Evolutionary conservation across 192 early-diverging fungal genomes (phyloP).

Genomic region (Coemansia sp.): DNA sequence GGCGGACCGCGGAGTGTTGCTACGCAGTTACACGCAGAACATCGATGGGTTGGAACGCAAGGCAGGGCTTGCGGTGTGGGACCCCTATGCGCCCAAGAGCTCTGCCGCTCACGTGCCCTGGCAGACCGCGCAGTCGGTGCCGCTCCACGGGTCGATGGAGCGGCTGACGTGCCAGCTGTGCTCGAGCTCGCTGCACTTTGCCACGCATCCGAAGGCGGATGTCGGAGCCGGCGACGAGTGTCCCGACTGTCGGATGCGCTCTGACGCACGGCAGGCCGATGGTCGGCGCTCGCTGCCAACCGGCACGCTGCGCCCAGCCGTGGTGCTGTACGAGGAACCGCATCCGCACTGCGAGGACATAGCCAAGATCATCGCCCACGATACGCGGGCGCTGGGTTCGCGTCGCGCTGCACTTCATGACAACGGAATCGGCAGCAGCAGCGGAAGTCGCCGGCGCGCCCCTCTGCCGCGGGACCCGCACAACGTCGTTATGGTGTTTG

Average conservation of each 20-base stretch:
- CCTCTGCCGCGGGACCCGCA: background rate
- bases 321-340: constrained; percentile 92
- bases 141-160: constrained; percentile 88
- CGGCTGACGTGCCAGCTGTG: constrained; percentile 89
- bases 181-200: constrained; percentile 63
- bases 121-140: constrained; percentile 65
- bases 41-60: constrained; percentile 91
- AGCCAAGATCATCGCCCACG: constrained; percentile 44
- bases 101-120: constrained; percentile 24
- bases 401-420: constrained; percentile 9
- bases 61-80: constrained; percentile 63
- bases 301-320: constrained; percentile 84
- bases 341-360: constrained; percentile 55
- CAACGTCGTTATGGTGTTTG: constrained; percentile 56
- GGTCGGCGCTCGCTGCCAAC: constrained; percentile 75
- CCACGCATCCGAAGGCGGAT: constrained; percentile 56
- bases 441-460: constrained; percentile 1
- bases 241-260: constrained; percentile 44
- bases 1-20: constrained; percentile 68
- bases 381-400: constrained; percentile 39
- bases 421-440: background rate
- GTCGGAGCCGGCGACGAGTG: constrained; percentile 62
- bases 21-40: constrained; percentile 96
- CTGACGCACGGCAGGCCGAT: constrained; percentile 25
- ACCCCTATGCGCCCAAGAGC: constrained; percentile 23